Base-by-base conservation (phyloP, 306 rosid species). In the Herpetospermum pedunculosum region DNA sequence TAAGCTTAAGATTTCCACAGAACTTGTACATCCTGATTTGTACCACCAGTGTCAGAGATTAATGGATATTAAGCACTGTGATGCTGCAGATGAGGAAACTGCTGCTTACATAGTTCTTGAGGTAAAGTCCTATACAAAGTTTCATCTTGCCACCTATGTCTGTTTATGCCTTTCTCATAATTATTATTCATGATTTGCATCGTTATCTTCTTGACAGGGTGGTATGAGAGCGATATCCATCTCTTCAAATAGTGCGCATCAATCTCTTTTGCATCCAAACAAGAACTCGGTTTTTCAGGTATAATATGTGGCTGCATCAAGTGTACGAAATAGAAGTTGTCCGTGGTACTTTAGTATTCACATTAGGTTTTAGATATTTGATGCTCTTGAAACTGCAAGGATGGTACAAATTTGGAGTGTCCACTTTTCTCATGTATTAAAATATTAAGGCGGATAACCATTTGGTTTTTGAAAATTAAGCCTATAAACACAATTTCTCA, bases 1-100 rank as follows among this genome's bases (percentile, higher is more conserved):
- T 73, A 91, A 87, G 87, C 95, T 95, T 74, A 94, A 91, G 80
- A 89, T 95, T 79, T 95, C 99, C 29, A 80, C 69, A 6, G 91
- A 85, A 75, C 84, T 91, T 47, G 85, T 84, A 21, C 81, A 7
- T 62, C 87, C 96, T 10, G 92, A 91, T 82, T 70, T 91, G 83
- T 92, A 80, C 80, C 78, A 82, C 70, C 88, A 88, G 81, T 95
- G 96, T 75, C 70, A 79, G 86, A 82, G 79, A 78, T 65, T 85
- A 68, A 76, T 91, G 73, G 83, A 85, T 77, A 67, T 72, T 75
- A 86, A 83, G 30, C 80, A 79, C 81, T 81, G 58, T 68, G 75
- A 76, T 16, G 76, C 85, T 32, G 65, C 52, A 67, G 92, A 83
- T 65, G 80, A 81, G 62, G 88, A 84, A 67, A 72, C 81, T 70